Percentiles rank a stretch among this genome's conserved stretches.
Conservation (phyloP, 306 rosid genomes). For the Betula pendula region DNA sequence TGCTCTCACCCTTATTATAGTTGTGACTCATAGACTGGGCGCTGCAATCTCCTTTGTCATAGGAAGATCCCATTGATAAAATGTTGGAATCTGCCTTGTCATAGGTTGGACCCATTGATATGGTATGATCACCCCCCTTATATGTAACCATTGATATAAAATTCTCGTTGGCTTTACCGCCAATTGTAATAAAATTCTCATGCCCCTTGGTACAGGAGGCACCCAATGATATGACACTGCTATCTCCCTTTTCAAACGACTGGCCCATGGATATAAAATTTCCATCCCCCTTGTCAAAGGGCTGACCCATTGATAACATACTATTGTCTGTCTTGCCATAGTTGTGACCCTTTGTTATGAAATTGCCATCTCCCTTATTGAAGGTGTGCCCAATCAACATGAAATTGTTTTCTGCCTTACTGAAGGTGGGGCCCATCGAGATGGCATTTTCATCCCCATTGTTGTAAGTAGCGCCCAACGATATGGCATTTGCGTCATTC, state of each 20-base stretch:
- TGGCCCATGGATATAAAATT: conserved; percentile 77
- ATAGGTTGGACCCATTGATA: conserved; percentile 60
- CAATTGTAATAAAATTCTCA: conserved; percentile 58
- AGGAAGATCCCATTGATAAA: conserved; percentile 47
- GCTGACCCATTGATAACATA: conserved; percentile 65
- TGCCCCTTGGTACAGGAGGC: conserved; percentile 66
- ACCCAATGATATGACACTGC: conserved; percentile 60
- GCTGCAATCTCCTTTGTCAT: conserved; percentile 55
- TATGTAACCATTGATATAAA: conserved; percentile 61
- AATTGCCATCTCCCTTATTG: conserved; percentile 66
- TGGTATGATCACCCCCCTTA: conserved; percentile 47
- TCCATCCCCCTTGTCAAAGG: conserved; percentile 65
- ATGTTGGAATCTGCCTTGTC: conserved; percentile 56
- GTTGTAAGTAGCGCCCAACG: conserved; percentile 55
- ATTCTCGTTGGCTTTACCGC: conserved; percentile 58
- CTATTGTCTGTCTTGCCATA: conserved; percentile 59
- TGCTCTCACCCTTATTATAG: conserved; percentile 56
- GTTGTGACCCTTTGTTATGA: conserved; percentile 66
- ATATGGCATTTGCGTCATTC: conserved; percentile 51
- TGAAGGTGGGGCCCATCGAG: conserved; percentile 51
- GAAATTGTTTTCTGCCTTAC: conserved; percentile 55
- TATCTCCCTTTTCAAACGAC: conserved; percentile 64
- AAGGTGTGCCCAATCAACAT: conserved; percentile 60
- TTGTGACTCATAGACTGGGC: conserved; percentile 48
- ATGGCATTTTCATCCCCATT: conserved; percentile 43